Percentiles rank a stretch among this genome's conserved stretches.
Conservation (phyloP, 2,329 filamentous ascomycete genomes). For the Aspergillus calidoustus region DNA sequence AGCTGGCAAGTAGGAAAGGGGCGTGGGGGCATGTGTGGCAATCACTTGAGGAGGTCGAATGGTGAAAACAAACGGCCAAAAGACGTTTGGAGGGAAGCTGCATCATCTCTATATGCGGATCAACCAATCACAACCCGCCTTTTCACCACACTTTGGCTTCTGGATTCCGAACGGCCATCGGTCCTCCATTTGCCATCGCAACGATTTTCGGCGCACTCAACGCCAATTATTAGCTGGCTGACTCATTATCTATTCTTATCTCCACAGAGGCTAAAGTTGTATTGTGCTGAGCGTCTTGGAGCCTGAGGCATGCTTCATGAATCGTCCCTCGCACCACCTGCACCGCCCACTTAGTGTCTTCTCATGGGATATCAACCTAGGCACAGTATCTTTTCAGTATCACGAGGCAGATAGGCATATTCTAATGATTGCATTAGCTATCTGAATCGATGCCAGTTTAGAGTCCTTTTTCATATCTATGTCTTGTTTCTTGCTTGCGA, state of each 20-base stretch:
- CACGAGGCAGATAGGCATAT: no score
- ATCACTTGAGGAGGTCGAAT: constrained; percentile 14
- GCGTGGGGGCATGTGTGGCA: constrained; percentile 25
- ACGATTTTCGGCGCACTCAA: constrained; percentile 1
- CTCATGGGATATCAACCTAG: no score
- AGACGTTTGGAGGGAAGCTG: constrained; percentile 9
- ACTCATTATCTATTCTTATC: background rate
- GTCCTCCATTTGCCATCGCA: background rate
- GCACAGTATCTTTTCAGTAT: no score
- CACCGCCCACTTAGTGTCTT: no score
- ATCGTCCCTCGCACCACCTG: no score
- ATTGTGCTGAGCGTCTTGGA: no score
- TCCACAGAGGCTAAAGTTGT: background rate
- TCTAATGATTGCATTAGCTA: no score
- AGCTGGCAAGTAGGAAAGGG: constrained; percentile 26
- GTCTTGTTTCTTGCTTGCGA: no score
- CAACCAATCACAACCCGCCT: constrained; percentile 24
- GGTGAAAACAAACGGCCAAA: constrained; percentile 6
- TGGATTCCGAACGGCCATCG: constrained; percentile 16
- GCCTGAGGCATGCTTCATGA: no score
- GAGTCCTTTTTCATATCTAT: no score
- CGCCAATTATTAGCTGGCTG: background rate
- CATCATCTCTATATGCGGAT: constrained; percentile 18
- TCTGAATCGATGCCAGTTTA: no score
- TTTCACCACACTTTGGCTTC: constrained; percentile 27